phyloP scores from a whole-genome alignment of 441 rosid genomes.

The Jatropha podagrica region DNA sequence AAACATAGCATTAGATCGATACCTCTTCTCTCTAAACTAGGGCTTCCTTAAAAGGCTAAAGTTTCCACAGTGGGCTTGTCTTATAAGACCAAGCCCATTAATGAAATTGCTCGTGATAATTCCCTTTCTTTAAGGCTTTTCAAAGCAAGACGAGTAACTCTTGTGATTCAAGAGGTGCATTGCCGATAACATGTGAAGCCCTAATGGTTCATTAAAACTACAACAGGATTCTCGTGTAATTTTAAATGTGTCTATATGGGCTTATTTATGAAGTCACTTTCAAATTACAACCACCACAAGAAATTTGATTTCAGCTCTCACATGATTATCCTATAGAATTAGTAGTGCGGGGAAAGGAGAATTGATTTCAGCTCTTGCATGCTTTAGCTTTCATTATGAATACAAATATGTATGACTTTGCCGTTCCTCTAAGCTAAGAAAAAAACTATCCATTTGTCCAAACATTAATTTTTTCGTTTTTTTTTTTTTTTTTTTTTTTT shows the following conservation, averaged over 20 bases:
- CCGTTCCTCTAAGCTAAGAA: conserved; percentile 47
- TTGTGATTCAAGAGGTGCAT: conserved; percentile 11
- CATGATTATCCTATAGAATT: not conserved
- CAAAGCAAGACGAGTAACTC: not conserved
- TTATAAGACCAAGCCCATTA: not conserved
- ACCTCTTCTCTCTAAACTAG: not conserved
- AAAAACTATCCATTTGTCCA: not conserved
- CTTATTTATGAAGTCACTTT: not conserved
- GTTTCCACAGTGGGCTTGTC: not conserved
- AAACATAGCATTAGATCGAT: too few relatives aligned
- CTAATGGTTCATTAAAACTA: conserved; percentile 9
- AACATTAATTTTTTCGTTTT: not conserved
- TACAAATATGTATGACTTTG: conserved; percentile 29
- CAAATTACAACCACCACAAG: not conserved
- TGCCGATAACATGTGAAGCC: conserved; percentile 27
- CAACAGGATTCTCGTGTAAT: conserved; percentile 23
- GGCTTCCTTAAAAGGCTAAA: not conserved
- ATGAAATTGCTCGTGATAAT: not conserved
- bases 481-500: too few relatives aligned
- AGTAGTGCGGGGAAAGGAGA: conserved; percentile 4
- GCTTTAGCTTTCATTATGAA: conserved; percentile 8
- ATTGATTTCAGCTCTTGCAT: conserved; percentile 32
- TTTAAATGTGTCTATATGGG: conserved; percentile 13
- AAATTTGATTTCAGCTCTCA: too few relatives aligned
- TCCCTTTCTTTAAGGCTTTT: not conserved